These are phyloP conservation scores for Salix koriyanagi DNA, from an alignment of 345 rosid species.

Conservation along the genomic window DNA sequence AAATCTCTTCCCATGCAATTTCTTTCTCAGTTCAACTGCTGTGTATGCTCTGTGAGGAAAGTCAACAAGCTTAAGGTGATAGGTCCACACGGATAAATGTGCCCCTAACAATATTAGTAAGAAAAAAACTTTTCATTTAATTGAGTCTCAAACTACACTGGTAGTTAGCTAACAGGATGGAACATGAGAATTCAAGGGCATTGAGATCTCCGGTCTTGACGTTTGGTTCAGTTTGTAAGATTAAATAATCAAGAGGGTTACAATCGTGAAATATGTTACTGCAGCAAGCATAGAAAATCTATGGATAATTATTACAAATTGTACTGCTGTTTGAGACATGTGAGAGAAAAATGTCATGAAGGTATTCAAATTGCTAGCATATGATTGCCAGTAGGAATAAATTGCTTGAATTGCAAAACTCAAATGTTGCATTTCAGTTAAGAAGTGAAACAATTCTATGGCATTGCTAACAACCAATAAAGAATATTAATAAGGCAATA, in stretches of 20 bases:
- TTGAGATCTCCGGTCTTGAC: too few species aligned
- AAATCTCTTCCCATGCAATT: conserved; percentile 57
- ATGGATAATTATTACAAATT: too few species aligned
- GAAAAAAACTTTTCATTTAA: neutral
- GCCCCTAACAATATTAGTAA: neutral
- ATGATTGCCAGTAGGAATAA: neutral
- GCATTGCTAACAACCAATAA: neutral
- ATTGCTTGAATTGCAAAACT: neutral
- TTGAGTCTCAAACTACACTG: too few species aligned
- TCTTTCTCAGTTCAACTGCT: conserved; percentile 67
- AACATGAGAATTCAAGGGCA: too few species aligned
- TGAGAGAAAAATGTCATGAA: neutral
- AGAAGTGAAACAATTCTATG: neutral
- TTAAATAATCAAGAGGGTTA: too few species aligned
- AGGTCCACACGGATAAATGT: neutral
- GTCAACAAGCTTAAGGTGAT: neutral
- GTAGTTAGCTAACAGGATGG: too few species aligned
- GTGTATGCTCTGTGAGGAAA: conserved; percentile 56
- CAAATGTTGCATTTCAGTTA: neutral
- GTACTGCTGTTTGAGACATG: too few species aligned
- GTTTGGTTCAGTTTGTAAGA: too few species aligned
- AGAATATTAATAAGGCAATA: conserved; percentile 4
- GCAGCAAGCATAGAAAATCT: too few species aligned
- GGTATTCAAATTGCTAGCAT: neutral
- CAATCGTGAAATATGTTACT: too few species aligned